Conservation (phyloP, 768 basidiomycete genomes). For the Lanmaoa pseudosensibilis region DNA sequence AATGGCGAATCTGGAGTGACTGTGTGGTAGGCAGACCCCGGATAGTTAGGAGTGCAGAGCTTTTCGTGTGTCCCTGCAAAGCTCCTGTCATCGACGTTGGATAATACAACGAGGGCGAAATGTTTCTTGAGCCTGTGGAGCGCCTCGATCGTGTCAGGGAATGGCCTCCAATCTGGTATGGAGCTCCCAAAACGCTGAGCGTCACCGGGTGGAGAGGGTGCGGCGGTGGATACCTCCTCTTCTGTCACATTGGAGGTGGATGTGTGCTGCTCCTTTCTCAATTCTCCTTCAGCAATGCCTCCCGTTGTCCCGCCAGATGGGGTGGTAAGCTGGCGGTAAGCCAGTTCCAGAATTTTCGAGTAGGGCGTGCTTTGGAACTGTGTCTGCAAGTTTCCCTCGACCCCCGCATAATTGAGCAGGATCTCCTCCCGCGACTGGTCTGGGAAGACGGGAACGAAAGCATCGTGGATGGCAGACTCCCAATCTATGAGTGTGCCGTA, state of each 20-base stretch:
- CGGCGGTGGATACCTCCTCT: background rate
- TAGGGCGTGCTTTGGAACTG: conserved; percentile 62
- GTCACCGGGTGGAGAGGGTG: conserved; percentile 8
- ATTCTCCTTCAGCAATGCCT: conserved; percentile 21
- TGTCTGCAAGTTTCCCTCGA: conserved; percentile 58
- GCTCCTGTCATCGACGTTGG: conserved; percentile 69
- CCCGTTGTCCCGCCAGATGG: conserved; percentile 39
- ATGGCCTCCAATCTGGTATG: conserved; percentile 61
- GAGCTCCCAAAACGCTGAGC: conserved; percentile 59
- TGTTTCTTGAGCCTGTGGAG: conserved; percentile 57
- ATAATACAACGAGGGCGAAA: conserved; percentile 71
- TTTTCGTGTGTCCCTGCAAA: conserved; percentile 59
- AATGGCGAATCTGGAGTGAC: conserved; percentile 54
- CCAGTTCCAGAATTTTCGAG: conserved; percentile 54
- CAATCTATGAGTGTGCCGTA: conserved; percentile 79
- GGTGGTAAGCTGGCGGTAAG: conserved; percentile 33
- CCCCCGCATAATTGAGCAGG: conserved; percentile 48
- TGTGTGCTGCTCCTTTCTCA: conserved; percentile 21
- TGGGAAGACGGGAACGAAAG: conserved; percentile 36
- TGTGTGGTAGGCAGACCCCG: conserved; percentile 39
- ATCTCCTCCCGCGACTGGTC: conserved; percentile 37
- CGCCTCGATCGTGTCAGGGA: conserved; percentile 64
- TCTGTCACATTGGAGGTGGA: conserved; percentile 2
- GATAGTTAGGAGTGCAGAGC: conserved; percentile 33
- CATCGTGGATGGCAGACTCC: conserved; percentile 65